Evolutionary conservation across 1,284 basidiomycete species (phyloP), one percentile per base, ranked within the genome.

Genomic region (Hymenochaete sp.): DNA sequence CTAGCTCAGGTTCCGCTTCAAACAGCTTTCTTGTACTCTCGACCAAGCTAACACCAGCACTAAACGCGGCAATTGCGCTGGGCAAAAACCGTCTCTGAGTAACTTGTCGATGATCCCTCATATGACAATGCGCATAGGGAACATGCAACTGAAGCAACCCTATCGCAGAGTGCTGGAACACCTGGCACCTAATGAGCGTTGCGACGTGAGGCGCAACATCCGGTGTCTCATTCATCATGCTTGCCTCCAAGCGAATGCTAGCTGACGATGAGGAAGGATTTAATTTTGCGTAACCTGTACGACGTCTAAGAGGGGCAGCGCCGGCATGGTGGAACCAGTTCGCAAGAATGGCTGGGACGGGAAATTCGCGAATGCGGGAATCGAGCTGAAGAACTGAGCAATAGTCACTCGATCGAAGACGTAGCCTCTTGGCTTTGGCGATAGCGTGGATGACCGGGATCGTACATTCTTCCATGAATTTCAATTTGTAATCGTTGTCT

Each of bases 401-500:
- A 31, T 46, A 46, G 29, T 46, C 38, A 13, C 13, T 18, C 7
- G 16, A 28, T 25, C 21, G 11, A 27, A 43, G 13, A 10, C 42
- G 28, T n/a, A 43, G 21, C 13, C 21, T 31, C n/a, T 27, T 28
- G 19, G 32, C 32, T 11, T 33, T 43, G 13, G 19, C 32, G 14
- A 43, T 32, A 13, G 29, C 31, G 14, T 18, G 7, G 7, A 33
- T 14, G 6, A 31, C 36, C 3, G 42, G 42, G 22, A 32, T 22
- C 2, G 41, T 29, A 22, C 44, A 46, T 11, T 46, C 11, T 14
- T 46, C 44, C 16, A 40, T 24, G 27, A 46, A 46, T 3, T 13
- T 22, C 27, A 46, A 29, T 40, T 46, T 46, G 9, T 22, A 46
- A 21, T 46, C 38, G 36, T 40, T 28, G 14, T 39, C 44, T 46